phyloP scores from a whole-genome alignment of 2,329 filamentous ascomycete genomes.

The Nigrograna mackinnonii region DNA sequence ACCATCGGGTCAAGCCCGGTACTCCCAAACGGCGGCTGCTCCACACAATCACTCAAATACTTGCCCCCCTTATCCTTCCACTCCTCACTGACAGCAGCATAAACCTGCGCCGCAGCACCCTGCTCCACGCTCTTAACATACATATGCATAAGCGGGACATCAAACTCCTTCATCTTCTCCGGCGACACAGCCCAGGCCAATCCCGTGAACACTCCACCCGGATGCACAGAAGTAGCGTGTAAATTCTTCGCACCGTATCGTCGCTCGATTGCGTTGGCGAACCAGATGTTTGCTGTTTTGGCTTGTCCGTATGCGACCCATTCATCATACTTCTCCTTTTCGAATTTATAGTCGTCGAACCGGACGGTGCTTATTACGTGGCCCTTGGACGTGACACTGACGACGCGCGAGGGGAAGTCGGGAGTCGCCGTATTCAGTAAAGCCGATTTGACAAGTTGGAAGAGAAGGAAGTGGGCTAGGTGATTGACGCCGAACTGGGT shows the following conservation, averaged over 20 bases:
- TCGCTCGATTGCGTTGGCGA: slow-evolving; percentile 22
- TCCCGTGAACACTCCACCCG: slow-evolving; percentile 18
- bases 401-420: slow-evolving; percentile 34
- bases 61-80: slow-evolving; percentile 36
- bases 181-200: slow-evolving; percentile 10
- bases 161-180: slow-evolving; percentile 1
- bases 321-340: slow-evolving; percentile 34
- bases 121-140: slow-evolving; percentile 37
- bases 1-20: slow-evolving; percentile 2
- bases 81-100: slow-evolving; percentile 37
- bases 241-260: slow-evolving; percentile 14
- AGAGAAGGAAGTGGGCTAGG: slow-evolving; percentile 48
- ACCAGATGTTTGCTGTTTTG: slow-evolving; percentile 53
- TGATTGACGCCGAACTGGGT: slow-evolving; percentile 48
- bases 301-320: slow-evolving; percentile 53
- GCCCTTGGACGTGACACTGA: slow-evolving; percentile 46
- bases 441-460: slow-evolving; percentile 46
- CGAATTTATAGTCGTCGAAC: slow-evolving; percentile 36
- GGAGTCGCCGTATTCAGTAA: slow-evolving; percentile 26
- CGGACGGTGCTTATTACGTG: slow-evolving; percentile 43
- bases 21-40: slow-evolving; percentile 5
- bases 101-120: slow-evolving; percentile 45
- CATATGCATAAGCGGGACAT: slow-evolving; percentile 2
- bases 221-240: slow-evolving; percentile 19
- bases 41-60: slow-evolving; percentile 36